Percentiles rank a stretch among this genome's conserved stretches.
Conservation (phyloP, 305 asterid species). For the Striga hermonthica region DNA sequence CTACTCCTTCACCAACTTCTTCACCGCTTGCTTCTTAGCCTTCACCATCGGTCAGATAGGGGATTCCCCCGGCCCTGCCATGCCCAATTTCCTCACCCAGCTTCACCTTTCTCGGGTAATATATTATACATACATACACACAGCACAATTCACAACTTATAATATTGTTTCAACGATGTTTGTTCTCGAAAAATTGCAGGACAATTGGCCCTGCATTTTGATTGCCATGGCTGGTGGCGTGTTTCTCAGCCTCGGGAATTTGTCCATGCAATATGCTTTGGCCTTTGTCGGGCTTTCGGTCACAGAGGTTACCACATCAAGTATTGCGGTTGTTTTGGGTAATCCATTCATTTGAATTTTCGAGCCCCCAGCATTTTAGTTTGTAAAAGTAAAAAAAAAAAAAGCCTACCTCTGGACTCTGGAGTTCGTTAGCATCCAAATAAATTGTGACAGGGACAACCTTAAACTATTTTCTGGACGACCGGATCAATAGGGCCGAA, state of each 20-base stretch:
- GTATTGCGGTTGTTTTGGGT: slow-evolving; percentile 91
- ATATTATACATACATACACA: too few species aligned
- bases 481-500: slow-evolving; percentile 62
- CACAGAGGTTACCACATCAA: slow-evolving; percentile 76
- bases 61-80: slow-evolving; percentile 35
- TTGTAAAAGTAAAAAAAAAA: too few species aligned
- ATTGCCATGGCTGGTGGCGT: slow-evolving; percentile 91
- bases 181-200: slow-evolving; percentile 38
- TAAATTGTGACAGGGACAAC: slow-evolving; percentile 44
- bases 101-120: slow-evolving; percentile 52
- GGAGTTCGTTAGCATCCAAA: background rate
- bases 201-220: slow-evolving; percentile 68
- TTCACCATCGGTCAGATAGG: slow-evolving; percentile 84
- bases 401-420: too few species aligned
- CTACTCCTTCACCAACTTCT: slow-evolving; percentile 70
- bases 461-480: slow-evolving; percentile 59
- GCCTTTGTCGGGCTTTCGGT: slow-evolving; percentile 87
- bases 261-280: slow-evolving; percentile 89
- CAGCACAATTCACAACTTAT: too few species aligned
- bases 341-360: too few species aligned
- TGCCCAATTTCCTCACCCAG: slow-evolving; percentile 64
- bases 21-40: slow-evolving; percentile 82
- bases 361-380: too few species aligned
- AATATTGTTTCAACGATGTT: too few species aligned
- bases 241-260: slow-evolving; percentile 79